Conservation (phyloP, 1,139 yeast species). For the Scheffersomyces titani region DNA sequence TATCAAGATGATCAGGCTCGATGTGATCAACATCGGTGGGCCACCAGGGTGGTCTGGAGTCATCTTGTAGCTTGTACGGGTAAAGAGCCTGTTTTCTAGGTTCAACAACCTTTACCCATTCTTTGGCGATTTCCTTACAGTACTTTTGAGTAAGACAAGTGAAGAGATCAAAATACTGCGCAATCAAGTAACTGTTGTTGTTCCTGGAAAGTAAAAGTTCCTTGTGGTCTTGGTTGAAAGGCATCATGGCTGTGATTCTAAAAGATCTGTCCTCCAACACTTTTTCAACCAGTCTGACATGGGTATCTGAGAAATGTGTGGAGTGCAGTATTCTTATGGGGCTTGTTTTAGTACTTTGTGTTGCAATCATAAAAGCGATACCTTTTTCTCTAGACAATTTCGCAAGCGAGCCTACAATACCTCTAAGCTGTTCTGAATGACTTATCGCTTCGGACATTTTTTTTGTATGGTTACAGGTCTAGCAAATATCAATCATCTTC, state of each 20-base stretch:
- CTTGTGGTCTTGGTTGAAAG: slow-evolving; percentile 5
- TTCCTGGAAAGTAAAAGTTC: background rate
- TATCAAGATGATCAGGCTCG: slow-evolving; percentile 75
- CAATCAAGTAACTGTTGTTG: slow-evolving; percentile 1
- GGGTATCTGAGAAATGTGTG: slow-evolving; percentile 12
- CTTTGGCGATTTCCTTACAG: slow-evolving; percentile 64
- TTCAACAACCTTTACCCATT: slow-evolving; percentile 66
- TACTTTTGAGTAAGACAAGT: slow-evolving; percentile 43
- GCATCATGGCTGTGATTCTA: slow-evolving; percentile 6
- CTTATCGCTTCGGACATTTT: slow-evolving; percentile 1
- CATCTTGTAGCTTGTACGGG: slow-evolving; percentile 60
- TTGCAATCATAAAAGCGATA: slow-evolving; percentile 8
- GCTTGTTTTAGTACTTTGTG: slow-evolving; percentile 1
- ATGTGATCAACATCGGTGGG: slow-evolving; percentile 58
- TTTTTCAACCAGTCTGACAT: slow-evolving; percentile 11
- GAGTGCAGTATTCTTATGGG: slow-evolving; percentile 15
- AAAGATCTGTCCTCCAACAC: slow-evolving; percentile 1
- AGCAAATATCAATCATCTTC: background rate
- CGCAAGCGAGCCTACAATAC: background rate
- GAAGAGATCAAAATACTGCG: slow-evolving; percentile 10
- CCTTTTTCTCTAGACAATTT: slow-evolving; percentile 3
- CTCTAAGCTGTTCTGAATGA: background rate
- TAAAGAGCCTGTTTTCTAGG: slow-evolving; percentile 65
- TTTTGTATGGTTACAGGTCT: background rate
- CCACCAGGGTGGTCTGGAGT: slow-evolving; percentile 70